Base-by-base conservation (phyloP, 805 yeast genomes). In the Cyberlindnera maclurae region DNA sequence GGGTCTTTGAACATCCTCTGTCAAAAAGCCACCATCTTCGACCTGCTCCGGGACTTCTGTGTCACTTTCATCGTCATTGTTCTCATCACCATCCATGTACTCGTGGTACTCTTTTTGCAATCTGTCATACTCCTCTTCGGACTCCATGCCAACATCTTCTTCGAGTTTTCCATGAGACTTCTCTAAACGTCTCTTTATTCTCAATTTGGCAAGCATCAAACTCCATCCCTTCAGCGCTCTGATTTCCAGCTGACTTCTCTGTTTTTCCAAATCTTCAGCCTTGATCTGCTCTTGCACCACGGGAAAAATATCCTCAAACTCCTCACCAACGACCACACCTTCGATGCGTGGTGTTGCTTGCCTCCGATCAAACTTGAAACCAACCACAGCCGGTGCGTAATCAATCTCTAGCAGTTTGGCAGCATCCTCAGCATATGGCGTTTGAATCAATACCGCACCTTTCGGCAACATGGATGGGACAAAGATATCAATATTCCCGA, bases 361-460 rank as follows among this genome's bases (percentile, higher is more conserved):
- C 22, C 67, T 58, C 31, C 62, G 59, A 22, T 68, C 71, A 60
- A 84, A 93, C 40, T 86, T 93, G 62, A 93, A 90, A 0, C 89
- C 86, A 3, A 81, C 79, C 2, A 88, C 89, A 0, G 97, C 97
- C 34, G 77, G 79, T 0, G 95, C 97, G 63, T 70, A 87, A 47
- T 86, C 95, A 6, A 90, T 69, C 0, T 73, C 76, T 10, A 89
- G 51, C 1, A 77, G 54, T 41, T 71, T 72, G 0, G 95, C 95
- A 0, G 97, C 96, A 34, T 67, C 68, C 29, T 73, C 76, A 0
- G 83, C 76, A 40, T 70, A 59, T 29, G 73, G 69, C 48, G 73
- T 60, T 5, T 70, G 63, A 5, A 88, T 62, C 38, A 85, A 72
- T 10, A 65, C 71, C 8, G 85, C 94, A 16, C 90, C 89, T 13